These are phyloP conservation scores for Kwoniella europaea DNA, from an alignment of 768 basidiomycete genomes.

Conservation along the genomic window DNA sequence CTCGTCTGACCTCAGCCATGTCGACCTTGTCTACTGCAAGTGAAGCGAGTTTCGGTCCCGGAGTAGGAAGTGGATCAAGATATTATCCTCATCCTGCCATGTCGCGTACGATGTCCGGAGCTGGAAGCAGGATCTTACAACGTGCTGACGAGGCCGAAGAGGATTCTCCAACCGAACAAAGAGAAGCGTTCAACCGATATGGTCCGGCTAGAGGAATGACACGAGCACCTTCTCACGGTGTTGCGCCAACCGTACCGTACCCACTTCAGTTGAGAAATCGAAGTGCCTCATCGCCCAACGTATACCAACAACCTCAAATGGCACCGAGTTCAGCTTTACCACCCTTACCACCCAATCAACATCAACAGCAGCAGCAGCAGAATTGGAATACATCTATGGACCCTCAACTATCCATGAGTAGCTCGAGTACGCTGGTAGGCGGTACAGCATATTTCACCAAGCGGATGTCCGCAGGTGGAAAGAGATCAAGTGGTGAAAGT, in stretches of 20 bases:
- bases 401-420: slow-evolving; percentile 17
- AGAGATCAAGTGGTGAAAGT: slow-evolving; percentile 50
- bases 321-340: slow-evolving; percentile 25
- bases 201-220: slow-evolving; percentile 39
- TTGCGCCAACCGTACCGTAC: slow-evolving; percentile 26
- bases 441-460: slow-evolving; percentile 47
- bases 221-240: slow-evolving; percentile 43
- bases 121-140: slow-evolving; percentile 25
- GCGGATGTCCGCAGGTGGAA: slow-evolving; percentile 40
- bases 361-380: slow-evolving; percentile 2
- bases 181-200: slow-evolving; percentile 27
- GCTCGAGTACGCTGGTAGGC: slow-evolving; percentile 41
- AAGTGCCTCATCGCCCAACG: slow-evolving; percentile 59
- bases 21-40: slow-evolving; percentile 49
- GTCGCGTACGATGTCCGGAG: slow-evolving; percentile 22
- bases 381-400: background rate
- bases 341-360: slow-evolving; percentile 9
- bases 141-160: slow-evolving; percentile 45
- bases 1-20: slow-evolving; percentile 51
- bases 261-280: slow-evolving; percentile 57
- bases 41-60: slow-evolving; percentile 45
- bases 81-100: slow-evolving; percentile 8
- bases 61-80: slow-evolving; percentile 4
- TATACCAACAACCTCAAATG: slow-evolving; percentile 54
- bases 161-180: slow-evolving; percentile 30